These are phyloP conservation scores for Spongiforma sp. DNA, from an alignment of 1,284 basidiomycete genomes.

Conservation along the genomic window DNA sequence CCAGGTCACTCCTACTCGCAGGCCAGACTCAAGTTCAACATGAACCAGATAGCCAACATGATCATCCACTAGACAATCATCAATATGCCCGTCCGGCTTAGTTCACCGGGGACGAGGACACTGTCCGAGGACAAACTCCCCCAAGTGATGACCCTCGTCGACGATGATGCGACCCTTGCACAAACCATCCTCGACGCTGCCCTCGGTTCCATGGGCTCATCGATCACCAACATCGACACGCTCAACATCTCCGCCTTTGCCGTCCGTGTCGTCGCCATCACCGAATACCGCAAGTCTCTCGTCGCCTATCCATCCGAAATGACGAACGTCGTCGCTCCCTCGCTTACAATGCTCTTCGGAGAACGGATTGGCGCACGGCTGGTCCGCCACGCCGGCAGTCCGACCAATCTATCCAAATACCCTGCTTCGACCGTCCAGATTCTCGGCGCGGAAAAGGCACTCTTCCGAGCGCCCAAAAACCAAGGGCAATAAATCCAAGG, in stretches of 20 bases:
- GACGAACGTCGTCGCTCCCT: slow-evolving; percentile 97
- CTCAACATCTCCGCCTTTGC: slow-evolving; percentile 99
- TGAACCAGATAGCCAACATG: no score
- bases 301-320: slow-evolving; percentile 96
- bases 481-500: slow-evolving; percentile 99
- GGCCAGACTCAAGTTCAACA: no score
- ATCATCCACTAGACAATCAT: no score
- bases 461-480: slow-evolving; percentile 99
- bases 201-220: no score
- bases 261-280: slow-evolving; percentile 97
- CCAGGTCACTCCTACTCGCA: no score
- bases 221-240: no score
- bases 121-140: no score
- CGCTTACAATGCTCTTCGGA: slow-evolving; percentile 94
- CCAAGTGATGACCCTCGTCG: no score
- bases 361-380: slow-evolving; percentile 96
- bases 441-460: slow-evolving; percentile 97
- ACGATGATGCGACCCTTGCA: no score
- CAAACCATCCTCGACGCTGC: no score
- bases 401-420: slow-evolving; percentile 94
- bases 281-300: slow-evolving; percentile 92
- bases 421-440: slow-evolving; percentile 99
- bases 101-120: no score
- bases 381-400: slow-evolving; percentile 98
- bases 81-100: no score